A percentile compares a stretch with the other conserved stretches of the same genome.
These are phyloP conservation scores for Datura wrightii DNA, from an alignment of 257 asterid species.

Conservation along the genomic window DNA sequence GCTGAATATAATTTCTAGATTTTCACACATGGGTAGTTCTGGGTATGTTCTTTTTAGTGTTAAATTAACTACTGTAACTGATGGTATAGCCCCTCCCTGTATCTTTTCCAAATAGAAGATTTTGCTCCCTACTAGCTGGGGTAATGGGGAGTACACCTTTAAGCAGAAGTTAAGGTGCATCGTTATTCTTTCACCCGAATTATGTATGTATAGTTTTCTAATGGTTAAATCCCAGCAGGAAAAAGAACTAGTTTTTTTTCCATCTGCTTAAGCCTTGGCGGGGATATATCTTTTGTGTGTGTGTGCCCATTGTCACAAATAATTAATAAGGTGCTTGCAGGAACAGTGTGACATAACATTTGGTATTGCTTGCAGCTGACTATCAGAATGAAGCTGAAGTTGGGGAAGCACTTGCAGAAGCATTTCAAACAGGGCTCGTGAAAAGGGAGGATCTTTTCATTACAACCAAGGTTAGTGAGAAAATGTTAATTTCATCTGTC, in stretches of 20 bases:
- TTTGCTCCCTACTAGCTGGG: not conserved
- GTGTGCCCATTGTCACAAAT: no score
- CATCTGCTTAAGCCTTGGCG: not conserved
- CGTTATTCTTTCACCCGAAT: not conserved
- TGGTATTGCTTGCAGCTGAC: constrained; percentile 54
- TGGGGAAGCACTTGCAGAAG: constrained; percentile 71
- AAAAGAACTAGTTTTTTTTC: not conserved
- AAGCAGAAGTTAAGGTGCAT: not conserved
- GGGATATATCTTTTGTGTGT: not conserved
- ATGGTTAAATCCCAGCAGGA: not conserved
- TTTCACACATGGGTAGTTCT: not conserved
- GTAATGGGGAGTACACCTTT: no score
- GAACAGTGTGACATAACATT: not conserved
- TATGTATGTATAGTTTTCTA: not conserved
- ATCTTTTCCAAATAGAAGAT: not conserved
- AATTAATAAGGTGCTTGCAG: no score
- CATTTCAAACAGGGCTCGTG: constrained; percentile 54
- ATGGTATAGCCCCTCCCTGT: not conserved
- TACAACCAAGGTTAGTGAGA: constrained; percentile 60
- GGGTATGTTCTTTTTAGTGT: not conserved
- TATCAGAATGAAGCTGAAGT: constrained; percentile 72
- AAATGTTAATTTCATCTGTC: not conserved
- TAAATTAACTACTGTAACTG: not conserved
- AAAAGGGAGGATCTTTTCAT: constrained; percentile 70
- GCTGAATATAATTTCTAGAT: not conserved